A percentile compares a stretch with the other conserved stretches of the same genome.
phyloP scores from a whole-genome alignment of 345 rosid genomes.

The Syzygium aromaticum region DNA sequence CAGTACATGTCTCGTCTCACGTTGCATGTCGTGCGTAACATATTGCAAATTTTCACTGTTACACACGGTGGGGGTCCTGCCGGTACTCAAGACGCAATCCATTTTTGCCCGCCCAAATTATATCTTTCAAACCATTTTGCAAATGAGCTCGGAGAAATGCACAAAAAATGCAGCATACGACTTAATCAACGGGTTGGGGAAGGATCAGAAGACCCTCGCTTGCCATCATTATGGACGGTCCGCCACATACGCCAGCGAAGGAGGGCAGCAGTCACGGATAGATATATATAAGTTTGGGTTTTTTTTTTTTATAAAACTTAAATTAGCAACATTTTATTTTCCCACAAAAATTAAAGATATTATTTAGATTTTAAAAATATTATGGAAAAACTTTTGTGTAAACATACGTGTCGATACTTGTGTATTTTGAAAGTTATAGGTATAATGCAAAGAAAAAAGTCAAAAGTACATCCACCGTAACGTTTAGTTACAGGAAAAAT shows the following conservation, averaged over 20 bases:
- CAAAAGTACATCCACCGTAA: background rate
- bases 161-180: background rate
- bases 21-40: fast-evolving
- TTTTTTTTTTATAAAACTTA: too few relatives aligned
- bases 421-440: too few relatives aligned
- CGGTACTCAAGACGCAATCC: fast-evolving
- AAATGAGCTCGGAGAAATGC: background rate
- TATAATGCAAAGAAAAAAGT: background rate
- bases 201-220: background rate
- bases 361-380: background rate
- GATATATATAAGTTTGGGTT: background rate
- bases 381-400: background rate
- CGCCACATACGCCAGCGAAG: background rate
- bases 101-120: background rate
- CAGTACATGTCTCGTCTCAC: background rate
- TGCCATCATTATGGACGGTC: background rate
- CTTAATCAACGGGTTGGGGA: background rate
- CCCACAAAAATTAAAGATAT: background rate
- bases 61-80: fast-evolving
- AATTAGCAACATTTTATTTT: background rate
- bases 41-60: fast-evolving
- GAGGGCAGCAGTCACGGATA: fast-evolving
- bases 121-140: background rate
- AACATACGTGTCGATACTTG: too few relatives aligned
- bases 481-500: background rate